Evolutionary conservation across 176 grass and related monocot species (phyloP).

Genomic region (Carex parvula): DNA sequence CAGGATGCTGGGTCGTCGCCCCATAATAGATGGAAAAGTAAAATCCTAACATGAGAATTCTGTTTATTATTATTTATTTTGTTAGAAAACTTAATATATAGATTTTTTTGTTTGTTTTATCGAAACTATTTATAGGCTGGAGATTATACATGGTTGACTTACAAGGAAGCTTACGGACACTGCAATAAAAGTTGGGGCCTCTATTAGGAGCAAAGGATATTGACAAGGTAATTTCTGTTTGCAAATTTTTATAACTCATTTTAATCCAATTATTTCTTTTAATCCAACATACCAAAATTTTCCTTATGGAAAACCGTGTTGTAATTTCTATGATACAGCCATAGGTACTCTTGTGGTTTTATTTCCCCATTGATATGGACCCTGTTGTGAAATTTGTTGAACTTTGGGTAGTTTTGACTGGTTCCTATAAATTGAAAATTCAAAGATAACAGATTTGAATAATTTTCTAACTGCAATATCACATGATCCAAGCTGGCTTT

Average conservation of each 20-base stretch:
- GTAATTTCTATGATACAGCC: too few relatives aligned
- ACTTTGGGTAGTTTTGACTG: not conserved
- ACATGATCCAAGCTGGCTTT: not conserved
- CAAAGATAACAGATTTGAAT: not conserved
- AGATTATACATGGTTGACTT: slow-evolving; percentile 65
- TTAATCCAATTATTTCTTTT: not conserved
- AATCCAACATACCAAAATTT: not conserved
- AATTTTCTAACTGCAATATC: not conserved
- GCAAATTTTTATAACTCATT: not conserved
- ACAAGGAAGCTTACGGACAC: slow-evolving; percentile 56
- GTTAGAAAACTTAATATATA: not conserved
- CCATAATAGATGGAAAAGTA: slow-evolving; percentile 59
- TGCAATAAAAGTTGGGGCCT: slow-evolving; percentile 52
- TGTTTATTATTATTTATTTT: not conserved
- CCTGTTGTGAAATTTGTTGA: not conserved
- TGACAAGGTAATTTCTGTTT: slow-evolving; percentile 44
- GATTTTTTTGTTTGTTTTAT: not conserved
- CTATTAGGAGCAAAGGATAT: slow-evolving; percentile 57
- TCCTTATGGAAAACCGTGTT: not conserved
- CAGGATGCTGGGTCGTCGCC: slow-evolving; percentile 63
- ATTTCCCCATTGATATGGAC: not conserved
- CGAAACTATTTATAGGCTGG: slow-evolving; percentile 38
- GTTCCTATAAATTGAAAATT: slow-evolving; percentile 3
- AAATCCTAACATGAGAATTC: not conserved
- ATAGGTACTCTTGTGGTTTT: not conserved